A percentile compares a stretch with the other conserved stretches of the same genome.
Conservation (phyloP, 2,329 filamentous ascomycete species). For the Ceratocystis lukuohia region DNA sequence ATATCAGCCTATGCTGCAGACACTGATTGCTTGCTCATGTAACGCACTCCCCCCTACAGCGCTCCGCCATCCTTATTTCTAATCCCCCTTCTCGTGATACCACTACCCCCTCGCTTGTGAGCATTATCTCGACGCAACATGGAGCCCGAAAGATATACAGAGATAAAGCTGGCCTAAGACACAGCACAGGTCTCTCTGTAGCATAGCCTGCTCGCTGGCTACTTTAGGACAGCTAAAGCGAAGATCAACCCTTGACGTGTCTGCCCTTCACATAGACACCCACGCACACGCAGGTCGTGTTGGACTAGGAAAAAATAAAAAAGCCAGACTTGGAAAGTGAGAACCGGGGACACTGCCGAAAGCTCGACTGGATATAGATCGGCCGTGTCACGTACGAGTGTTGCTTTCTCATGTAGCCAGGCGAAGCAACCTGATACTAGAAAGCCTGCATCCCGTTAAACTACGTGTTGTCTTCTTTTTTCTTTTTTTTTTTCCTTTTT, state of each 20-base stretch:
- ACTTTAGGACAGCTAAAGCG: too few relatives aligned
- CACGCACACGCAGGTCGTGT: too few relatives aligned
- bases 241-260: too few relatives aligned
- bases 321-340: neutral
- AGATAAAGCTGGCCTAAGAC: neutral
- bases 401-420: neutral
- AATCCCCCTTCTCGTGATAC: neutral
- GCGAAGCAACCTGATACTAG: neutral
- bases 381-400: neutral
- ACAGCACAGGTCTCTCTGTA: too few relatives aligned
- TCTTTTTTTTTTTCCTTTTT: neutral
- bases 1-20: neutral
- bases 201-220: too few relatives aligned
- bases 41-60: neutral
- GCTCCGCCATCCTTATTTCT: neutral
- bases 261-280: too few relatives aligned
- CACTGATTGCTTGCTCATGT: neutral
- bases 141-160: neutral
- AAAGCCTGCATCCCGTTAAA: neutral
- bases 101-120: neutral
- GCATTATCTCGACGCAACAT: neutral
- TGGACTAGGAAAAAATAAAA: neutral
- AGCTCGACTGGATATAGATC: neutral
- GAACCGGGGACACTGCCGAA: neutral
- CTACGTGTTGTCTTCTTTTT: neutral